Base-by-base conservation (phyloP, 768 basidiomycete genomes). In the Kwoniella bestiolae region DNA sequence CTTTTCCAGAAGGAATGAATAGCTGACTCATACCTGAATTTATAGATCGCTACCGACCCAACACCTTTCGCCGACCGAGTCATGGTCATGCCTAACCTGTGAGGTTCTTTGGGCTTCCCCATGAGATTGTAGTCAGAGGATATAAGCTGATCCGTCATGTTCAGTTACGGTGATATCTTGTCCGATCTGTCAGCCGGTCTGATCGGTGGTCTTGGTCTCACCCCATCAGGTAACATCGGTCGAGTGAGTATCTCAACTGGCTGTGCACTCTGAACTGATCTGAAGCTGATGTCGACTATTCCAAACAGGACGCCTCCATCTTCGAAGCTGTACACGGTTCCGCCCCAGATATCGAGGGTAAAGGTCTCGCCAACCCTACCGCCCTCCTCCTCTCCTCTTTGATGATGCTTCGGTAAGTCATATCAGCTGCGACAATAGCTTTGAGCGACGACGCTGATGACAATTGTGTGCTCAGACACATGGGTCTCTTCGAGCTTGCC, bases 81-180 rank as follows among this genome's bases (percentile, higher is more conserved):
- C 69, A 98, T 99, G 95, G 96, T 99, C 72, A 98, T 98, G 94
- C 96, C 96, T 59, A 99, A 99, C 85, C 84, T 99, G 67, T 94
- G 92, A 75, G 92, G n/a, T n/a, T n/a, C n/a, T n/a, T n/a, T n/a
- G n/a, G n/a, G n/a, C n/a, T n/a, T n/a, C n/a, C n/a, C n/a, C n/a
- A n/a, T 90, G 31, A 2, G 32, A 28, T 56, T n/a, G 29, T 5
- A 21, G 21, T 38, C 47, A 21, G 29, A 25, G n/a, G 21, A 63
- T 16, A 18, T 3, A n/a, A 21, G 59, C 55, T 52, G 28, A 62
- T 45, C 3, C 11, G 66, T 66, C 31, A 68, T 70, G 60, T 72
- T 65, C 60, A 78, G 80, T 47, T 82, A 82, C 78, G 82, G 82
- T 79, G 94, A 94, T 81, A 96, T 96, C 78, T 84, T 96, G 69